These are phyloP conservation scores for Quercus ilex DNA, from an alignment of 306 rosid genomes.

Conservation along the genomic window DNA sequence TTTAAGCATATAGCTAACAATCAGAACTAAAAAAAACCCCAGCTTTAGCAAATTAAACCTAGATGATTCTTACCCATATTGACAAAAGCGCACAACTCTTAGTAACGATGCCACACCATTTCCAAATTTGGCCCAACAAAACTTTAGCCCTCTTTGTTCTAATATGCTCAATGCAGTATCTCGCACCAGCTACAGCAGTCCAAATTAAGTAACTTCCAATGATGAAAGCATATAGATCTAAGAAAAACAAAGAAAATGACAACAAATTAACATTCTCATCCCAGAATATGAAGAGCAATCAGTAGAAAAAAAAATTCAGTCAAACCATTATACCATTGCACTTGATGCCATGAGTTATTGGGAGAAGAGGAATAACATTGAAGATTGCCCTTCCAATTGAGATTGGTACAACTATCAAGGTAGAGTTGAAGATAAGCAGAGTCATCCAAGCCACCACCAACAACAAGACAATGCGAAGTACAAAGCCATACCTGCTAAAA, in stretches of 20 bases:
- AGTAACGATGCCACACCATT: conserved; percentile 82
- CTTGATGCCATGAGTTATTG: conserved; percentile 95
- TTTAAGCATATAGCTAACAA: not conserved
- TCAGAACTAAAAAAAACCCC: not conserved
- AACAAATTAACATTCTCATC: conserved; percentile 9
- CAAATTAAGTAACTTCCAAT: conserved; percentile 96
- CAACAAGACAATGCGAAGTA: conserved; percentile 85
- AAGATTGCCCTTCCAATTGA: conserved; percentile 85
- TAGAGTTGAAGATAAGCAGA: conserved; percentile 86
- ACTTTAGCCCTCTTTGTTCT: conserved; percentile 65
- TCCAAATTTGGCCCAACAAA: conserved; percentile 68
- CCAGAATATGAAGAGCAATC: not conserved
- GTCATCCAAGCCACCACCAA: conserved; percentile 99
- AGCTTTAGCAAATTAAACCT: not conserved
- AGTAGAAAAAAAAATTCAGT: conserved; percentile 7
- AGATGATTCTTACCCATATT: conserved; percentile 71
- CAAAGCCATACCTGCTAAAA: conserved; percentile 76
- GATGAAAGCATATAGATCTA: conserved; percentile 91
- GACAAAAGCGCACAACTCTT: conserved; percentile 95
- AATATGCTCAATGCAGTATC: conserved; percentile 81
- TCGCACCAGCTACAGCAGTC: conserved; percentile 91
- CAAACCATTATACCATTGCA: conserved; percentile 69
- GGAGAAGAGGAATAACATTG: conserved; percentile 88
- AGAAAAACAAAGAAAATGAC: conserved; percentile 17
- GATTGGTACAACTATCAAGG: conserved; percentile 87